phyloP scores from a whole-genome alignment of 73 alveolate species.

The Paramecium biaurelia region DNA sequence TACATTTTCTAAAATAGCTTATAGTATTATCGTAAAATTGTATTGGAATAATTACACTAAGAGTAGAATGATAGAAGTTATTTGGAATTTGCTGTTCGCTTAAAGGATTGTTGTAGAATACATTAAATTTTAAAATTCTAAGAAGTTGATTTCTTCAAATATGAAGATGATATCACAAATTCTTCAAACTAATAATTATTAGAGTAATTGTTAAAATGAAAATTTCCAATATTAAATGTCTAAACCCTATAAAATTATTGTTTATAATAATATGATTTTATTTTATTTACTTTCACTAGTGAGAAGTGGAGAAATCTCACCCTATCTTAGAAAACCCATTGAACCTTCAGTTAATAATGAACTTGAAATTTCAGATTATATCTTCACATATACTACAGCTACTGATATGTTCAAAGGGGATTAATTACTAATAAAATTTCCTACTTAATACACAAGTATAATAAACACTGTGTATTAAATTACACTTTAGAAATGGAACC shows the following conservation, averaged over 20 bases:
- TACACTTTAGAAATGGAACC: background rate
- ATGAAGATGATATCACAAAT: background rate
- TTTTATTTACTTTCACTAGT: background rate
- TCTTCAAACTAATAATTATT: background rate
- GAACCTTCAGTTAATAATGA: conserved; percentile 27
- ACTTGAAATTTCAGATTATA: background rate
- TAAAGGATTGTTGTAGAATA: background rate
- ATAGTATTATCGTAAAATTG: background rate
- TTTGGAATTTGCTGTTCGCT: background rate
- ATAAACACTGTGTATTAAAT: background rate
- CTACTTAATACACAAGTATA: background rate
- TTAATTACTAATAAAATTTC: background rate
- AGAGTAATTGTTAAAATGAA: background rate
- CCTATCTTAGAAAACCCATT: background rate
- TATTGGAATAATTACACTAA: background rate
- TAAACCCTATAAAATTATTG: background rate
- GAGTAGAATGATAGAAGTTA: background rate
- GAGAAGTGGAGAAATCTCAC: background rate
- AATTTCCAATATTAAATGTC: background rate
- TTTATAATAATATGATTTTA: background rate
- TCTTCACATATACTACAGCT: background rate
- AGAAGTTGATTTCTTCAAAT: background rate
- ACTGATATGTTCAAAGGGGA: conserved; percentile 40
- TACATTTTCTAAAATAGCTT: background rate
- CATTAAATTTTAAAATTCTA: background rate